phyloP scores from a whole-genome alignment of 352 stramenopile species.

The Globisporangium okanoganense region DNA sequence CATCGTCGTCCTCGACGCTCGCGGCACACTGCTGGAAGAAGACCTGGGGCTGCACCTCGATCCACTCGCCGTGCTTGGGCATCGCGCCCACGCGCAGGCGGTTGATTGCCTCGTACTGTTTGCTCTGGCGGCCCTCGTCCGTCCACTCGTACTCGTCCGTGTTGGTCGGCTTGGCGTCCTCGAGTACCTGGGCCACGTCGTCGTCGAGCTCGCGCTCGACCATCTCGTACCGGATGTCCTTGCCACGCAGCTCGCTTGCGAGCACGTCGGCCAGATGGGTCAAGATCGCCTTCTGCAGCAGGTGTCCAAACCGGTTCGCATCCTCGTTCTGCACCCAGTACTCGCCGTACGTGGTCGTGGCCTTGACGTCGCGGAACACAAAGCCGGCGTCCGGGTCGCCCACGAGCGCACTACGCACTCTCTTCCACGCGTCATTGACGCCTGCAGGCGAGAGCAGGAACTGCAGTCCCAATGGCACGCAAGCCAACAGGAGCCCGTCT shows the following conservation, averaged over 20 bases:
- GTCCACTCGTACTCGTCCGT: constrained; percentile 14
- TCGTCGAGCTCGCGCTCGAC: constrained; percentile 14
- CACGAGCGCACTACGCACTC: constrained; percentile 20
- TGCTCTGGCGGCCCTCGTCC: constrained; percentile 13
- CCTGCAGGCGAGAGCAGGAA: constrained; percentile 36
- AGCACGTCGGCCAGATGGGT: constrained; percentile 32
- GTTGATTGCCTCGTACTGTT: constrained; percentile 10
- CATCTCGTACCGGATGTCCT: constrained; percentile 40
- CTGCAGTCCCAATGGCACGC: constrained; percentile 4
- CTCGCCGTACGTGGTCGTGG: constrained; percentile 3
- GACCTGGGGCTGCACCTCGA: constrained; percentile 16
- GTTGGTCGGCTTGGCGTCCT: background rate
- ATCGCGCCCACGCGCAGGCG: constrained; percentile 15
- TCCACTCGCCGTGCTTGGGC: constrained; percentile 18
- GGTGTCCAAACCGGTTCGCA: constrained; percentile 22
- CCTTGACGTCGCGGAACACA: constrained; percentile 25
- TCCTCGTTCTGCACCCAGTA: constrained; percentile 14
- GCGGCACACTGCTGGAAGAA: constrained; percentile 16
- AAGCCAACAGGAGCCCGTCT: constrained; percentile 29
- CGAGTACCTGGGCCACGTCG: background rate
- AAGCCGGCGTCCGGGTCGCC: constrained; percentile 18
- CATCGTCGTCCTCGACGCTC: background rate
- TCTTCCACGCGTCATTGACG: constrained; percentile 26
- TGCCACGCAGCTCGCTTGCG: constrained; percentile 27
- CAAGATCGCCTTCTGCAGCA: constrained; percentile 48